phyloP scores from a whole-genome alignment of 148 eudicot genomes.

The Fagopyrum homotropicum region DNA sequence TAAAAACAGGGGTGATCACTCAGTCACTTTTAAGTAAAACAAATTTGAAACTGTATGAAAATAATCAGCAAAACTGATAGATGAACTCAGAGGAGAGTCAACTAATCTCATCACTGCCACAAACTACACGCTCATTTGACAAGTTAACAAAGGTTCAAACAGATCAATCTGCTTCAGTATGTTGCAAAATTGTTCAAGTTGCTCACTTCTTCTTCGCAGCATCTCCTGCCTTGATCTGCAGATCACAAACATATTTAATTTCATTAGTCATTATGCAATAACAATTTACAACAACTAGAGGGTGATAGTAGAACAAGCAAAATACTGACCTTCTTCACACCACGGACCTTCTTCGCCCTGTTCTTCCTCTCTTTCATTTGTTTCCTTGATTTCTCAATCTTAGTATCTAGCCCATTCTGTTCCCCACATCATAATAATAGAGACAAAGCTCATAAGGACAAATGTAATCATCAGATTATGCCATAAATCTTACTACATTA shows the following conservation, averaged over 20 bases:
- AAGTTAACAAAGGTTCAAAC: neutral
- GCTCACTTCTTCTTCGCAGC: constrained; percentile 13
- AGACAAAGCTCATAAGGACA: neutral
- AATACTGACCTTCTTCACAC: constrained; percentile 68
- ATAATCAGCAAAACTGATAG: neutral
- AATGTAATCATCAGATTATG: neutral
- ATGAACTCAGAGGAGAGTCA: neutral
- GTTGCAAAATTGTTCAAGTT: neutral
- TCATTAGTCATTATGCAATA: neutral
- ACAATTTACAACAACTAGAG: neutral
- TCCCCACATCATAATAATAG: neutral
- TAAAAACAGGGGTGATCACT: neutral
- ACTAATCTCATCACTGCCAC: neutral
- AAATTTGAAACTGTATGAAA: neutral
- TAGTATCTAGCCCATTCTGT: constrained; percentile 74
- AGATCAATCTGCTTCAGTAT: neutral
- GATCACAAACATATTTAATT: neutral
- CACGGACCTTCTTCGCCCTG: constrained; percentile 78
- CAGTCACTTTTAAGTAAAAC: neutral
- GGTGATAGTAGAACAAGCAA: neutral
- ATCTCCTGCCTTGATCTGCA: constrained; percentile 10
- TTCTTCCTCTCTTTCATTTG: constrained; percentile 83
- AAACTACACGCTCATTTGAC: neutral
- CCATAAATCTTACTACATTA: neutral
- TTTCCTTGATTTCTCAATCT: constrained; percentile 77